phyloP scores from a whole-genome alignment of 2,329 filamentous ascomycete species.

The Epichloe elymi region DNA sequence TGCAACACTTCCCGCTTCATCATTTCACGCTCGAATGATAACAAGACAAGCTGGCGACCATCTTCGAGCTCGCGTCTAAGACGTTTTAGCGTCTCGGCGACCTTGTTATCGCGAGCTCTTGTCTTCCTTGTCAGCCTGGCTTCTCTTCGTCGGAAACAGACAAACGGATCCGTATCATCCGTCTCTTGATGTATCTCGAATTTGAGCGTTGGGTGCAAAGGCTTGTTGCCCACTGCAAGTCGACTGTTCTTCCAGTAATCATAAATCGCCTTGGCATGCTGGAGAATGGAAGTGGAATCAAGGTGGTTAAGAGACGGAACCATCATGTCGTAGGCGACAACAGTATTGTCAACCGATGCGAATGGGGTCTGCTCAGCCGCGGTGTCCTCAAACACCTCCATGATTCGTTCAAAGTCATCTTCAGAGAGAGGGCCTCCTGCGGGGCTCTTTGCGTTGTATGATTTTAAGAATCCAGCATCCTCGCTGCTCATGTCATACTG shows the following conservation, averaged over 20 bases:
- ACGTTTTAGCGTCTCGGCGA: conserved; percentile 86
- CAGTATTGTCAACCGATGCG: conserved; percentile 77
- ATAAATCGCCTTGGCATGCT: conserved; percentile 66
- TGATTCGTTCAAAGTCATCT: conserved; percentile 84
- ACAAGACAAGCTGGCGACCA: conserved; percentile 63
- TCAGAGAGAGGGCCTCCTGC: conserved; percentile 59
- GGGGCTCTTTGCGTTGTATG: conserved; percentile 67
- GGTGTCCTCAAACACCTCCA: conserved; percentile 89
- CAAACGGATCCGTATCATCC: conserved; percentile 92
- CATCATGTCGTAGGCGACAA: conserved; percentile 66
- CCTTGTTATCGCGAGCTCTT: conserved; percentile 81
- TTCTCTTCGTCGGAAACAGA: conserved; percentile 93
- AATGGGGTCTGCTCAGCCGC: conserved; percentile 74
- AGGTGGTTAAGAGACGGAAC: conserved; percentile 49
- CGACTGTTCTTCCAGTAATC: conserved; percentile 75
- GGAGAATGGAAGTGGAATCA: conserved; percentile 34
- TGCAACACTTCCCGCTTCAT: conserved; percentile 65
- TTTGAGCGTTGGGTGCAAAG: conserved; percentile 69
- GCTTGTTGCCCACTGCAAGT: conserved; percentile 51
- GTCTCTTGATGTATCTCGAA: conserved; percentile 90
- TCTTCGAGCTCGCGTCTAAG: conserved; percentile 84
- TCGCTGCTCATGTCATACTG: conserved; percentile 91
- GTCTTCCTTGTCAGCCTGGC: conserved; percentile 92
- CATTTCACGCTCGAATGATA: conserved; percentile 69
- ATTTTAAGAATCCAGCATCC: conserved; percentile 73